Evolutionary conservation across 129 eudicot genomes (phyloP), one percentile per base, ranked within the genome.

Genomic region (Pittosporum tobira): DNA sequence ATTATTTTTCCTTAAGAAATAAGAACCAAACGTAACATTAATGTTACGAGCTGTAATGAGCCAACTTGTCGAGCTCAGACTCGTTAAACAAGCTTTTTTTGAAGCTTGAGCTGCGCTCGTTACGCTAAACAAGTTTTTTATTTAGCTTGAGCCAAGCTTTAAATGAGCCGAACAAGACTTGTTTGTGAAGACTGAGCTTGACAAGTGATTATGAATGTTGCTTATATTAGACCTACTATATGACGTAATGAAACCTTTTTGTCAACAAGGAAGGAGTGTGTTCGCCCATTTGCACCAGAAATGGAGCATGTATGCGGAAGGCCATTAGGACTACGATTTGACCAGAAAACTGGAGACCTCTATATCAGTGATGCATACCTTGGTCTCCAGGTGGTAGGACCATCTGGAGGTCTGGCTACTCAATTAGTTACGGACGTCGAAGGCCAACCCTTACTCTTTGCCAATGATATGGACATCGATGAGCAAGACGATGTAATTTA

Each of bases 321-420:
- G 18, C 94, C 98, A 47, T 72, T 86, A 63, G 98, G 98, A 68
- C 75, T 87, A 36, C 62, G 78, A 26, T 81, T 87, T 58, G 70
- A 87, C 30, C 42, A 76, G 34, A 76, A 37, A 21, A 87, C 75
- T 3, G 87, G 85, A 5, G 61, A 74, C n/a, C 82, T 91, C n/a
- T 91, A 83, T 26, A 81, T 87, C 24, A 79, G 88, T 2, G 98
- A 91, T 68, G 94, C 98, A 15, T 86, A 87, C 73, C 70, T 86
- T 69, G 98, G 98, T 67, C 85, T 91, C 18, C 85, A 62, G 11
- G 82, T 72, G 10, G 88, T 87, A 42, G 89, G 82, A 30, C 84
- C 85, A 43, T 64, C 71, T 43, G 99, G 96, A 57, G 96, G 99
- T 21, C n/a, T 81, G 59, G 84, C 94, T 36, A 87, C 77, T 57